A percentile compares a stretch with the other conserved stretches of the same genome.
These are phyloP conservation scores for Theileria parva DNA, from an alignment of 169 alveolate species.

Conservation along the genomic window DNA sequence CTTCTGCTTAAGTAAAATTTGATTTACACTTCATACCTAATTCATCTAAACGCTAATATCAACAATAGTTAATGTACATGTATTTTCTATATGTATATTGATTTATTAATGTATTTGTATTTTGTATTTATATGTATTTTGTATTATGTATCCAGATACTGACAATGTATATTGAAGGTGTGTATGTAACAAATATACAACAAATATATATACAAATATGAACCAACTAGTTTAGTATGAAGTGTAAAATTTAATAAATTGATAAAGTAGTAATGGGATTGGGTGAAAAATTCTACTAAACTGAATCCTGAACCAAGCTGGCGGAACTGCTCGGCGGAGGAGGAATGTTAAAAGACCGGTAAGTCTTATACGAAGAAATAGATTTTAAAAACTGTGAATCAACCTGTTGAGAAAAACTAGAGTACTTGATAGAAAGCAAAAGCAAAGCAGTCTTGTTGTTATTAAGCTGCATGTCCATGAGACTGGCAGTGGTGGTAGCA, in stretches of 20 bases:
- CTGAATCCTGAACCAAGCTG: neutral
- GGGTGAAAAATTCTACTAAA: slow-evolving; percentile 26
- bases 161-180: too few species aligned
- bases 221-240: too few species aligned
- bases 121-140: too few species aligned
- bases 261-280: slow-evolving; percentile 22
- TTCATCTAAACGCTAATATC: too few species aligned
- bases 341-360: slow-evolving; percentile 30
- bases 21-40: neutral
- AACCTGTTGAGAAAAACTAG: slow-evolving; percentile 31
- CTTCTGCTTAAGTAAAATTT: slow-evolving; percentile 59
- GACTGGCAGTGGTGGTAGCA: slow-evolving; percentile 20
- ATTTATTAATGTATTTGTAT: too few species aligned
- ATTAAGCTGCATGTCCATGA: slow-evolving; percentile 46
- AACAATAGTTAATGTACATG: too few species aligned
- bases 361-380: slow-evolving; percentile 1
- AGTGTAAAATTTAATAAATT: slow-evolving; percentile 10
- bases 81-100: too few species aligned
- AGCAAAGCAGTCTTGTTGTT: slow-evolving; percentile 51
- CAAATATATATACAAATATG: too few species aligned
- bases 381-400: slow-evolving; percentile 16
- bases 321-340: slow-evolving; percentile 48
- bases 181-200: too few species aligned
- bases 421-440: slow-evolving; percentile 44
- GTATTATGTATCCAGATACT: too few species aligned